phyloP scores from a whole-genome alignment of 352 stramenopile genomes.

The Globisporangium uncinulatum region DNA sequence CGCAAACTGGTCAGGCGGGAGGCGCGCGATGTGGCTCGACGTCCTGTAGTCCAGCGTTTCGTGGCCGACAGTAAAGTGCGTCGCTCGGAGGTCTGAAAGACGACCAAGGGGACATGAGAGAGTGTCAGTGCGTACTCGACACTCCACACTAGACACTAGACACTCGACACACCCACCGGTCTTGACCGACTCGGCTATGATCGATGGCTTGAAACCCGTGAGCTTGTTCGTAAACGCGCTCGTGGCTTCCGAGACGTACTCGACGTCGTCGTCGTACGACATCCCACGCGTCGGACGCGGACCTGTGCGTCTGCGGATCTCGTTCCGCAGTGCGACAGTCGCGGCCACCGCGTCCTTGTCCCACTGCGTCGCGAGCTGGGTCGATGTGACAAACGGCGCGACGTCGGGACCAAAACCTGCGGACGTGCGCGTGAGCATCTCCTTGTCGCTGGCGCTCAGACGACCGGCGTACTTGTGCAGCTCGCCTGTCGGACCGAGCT shows the following conservation, averaged over 20 bases:
- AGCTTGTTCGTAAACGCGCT: constrained; percentile 68
- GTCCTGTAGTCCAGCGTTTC: constrained; percentile 63
- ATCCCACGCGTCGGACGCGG: constrained; percentile 47
- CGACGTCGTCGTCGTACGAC: constrained; percentile 72
- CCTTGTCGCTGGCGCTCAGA: constrained; percentile 39
- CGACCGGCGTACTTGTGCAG: constrained; percentile 58
- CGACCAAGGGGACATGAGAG: neutral
- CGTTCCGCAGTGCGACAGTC: constrained; percentile 53
- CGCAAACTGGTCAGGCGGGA: constrained; percentile 55
- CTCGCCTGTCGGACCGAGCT: constrained; percentile 54
- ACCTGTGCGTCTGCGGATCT: constrained; percentile 60
- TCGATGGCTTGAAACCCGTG: constrained; percentile 60
- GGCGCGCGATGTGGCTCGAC: constrained; percentile 52
- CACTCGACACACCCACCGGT: constrained; percentile 40
- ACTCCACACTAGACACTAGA: neutral
- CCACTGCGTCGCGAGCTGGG: constrained; percentile 63
- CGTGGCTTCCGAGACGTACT: constrained; percentile 75
- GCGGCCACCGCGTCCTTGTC: constrained; percentile 46
- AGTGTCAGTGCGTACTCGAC: neutral
- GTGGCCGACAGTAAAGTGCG: constrained; percentile 68
- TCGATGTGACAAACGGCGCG: constrained; percentile 51
- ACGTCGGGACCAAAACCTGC: constrained; percentile 47
- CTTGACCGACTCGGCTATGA: constrained; percentile 72
- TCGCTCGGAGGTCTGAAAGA: constrained; percentile 58
- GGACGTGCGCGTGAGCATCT: constrained; percentile 58